A percentile compares a stretch with the other conserved stretches of the same genome.
Conservation (phyloP, 1,284 basidiomycete species). For the Puccinia horiana region DNA sequence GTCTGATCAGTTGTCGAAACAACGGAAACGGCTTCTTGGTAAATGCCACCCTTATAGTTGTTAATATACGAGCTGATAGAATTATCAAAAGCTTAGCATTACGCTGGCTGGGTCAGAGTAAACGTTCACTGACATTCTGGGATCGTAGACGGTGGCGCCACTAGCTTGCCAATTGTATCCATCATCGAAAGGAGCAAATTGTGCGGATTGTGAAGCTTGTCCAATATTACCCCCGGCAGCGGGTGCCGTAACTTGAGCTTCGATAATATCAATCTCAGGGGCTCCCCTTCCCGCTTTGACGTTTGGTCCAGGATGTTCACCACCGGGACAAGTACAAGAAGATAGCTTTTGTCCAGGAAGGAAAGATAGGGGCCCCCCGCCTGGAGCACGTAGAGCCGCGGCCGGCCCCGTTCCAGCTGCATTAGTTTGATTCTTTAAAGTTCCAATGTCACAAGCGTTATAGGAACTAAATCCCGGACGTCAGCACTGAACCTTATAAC, state of each 20-base stretch:
- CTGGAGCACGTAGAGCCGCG: slow-evolving; percentile 17
- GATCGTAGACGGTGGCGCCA: slow-evolving; percentile 17
- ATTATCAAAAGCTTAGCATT: not conserved
- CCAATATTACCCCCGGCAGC: slow-evolving; percentile 59
- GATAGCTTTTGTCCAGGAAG: slow-evolving; percentile 64
- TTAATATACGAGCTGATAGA: slow-evolving; percentile 64
- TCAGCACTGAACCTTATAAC: not conserved
- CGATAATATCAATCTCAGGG: slow-evolving; percentile 71
- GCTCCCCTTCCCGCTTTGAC: slow-evolving; percentile 64
- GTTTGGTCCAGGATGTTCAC: slow-evolving; percentile 69
- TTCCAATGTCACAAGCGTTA: slow-evolving; percentile 63
- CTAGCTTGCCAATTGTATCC: slow-evolving; percentile 27
- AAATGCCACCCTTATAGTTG: slow-evolving; percentile 72
- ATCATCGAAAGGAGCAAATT: slow-evolving; percentile 64
- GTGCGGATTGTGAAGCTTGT: slow-evolving; percentile 75
- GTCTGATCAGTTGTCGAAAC: slow-evolving; percentile 54
- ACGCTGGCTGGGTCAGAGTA: slow-evolving; percentile 59
- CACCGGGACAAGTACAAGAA: slow-evolving; percentile 63
- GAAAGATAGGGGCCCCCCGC: slow-evolving; percentile 52
- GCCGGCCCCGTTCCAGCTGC: slow-evolving; percentile 54
- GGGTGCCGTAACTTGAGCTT: slow-evolving; percentile 63
- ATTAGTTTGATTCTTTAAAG: slow-evolving; percentile 64
- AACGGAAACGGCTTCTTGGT: slow-evolving; percentile 67
- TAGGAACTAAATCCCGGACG: slow-evolving; percentile 56
- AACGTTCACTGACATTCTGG: slow-evolving; percentile 52